phyloP scores from a whole-genome alignment of 2,329 filamentous ascomycete genomes.

The Aspergillus unguis region DNA sequence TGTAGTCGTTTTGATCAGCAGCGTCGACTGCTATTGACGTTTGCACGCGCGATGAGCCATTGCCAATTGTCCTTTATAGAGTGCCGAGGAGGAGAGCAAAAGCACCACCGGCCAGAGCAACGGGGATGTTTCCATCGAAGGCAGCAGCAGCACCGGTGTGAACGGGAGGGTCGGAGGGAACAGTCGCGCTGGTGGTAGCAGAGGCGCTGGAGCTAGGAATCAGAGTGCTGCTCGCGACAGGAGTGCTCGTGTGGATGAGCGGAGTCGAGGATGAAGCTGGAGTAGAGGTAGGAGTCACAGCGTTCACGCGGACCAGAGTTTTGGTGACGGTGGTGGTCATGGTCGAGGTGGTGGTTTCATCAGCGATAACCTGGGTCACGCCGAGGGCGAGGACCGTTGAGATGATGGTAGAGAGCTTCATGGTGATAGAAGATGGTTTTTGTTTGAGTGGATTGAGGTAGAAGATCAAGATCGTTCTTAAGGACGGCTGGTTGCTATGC shows the following conservation, averaged over 20 bases:
- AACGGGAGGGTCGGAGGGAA: conserved; percentile 20
- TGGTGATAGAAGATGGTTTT: conserved; percentile 19
- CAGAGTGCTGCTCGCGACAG: conserved; percentile 15
- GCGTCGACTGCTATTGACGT: conserved; percentile 4
- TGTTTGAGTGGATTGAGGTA: not conserved
- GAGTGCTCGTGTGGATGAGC: conserved; percentile 26
- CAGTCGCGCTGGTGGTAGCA: conserved; percentile 13
- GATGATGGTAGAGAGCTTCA: conserved; percentile 36
- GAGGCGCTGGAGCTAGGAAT: conserved; percentile 8
- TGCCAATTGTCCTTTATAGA: conserved; percentile 26
- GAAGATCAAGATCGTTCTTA: not conserved
- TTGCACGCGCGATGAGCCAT: conserved; percentile 2
- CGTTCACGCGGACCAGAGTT: conserved; percentile 45
- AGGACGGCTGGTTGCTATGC: conserved; percentile 1
- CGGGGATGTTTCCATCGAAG: conserved; percentile 25
- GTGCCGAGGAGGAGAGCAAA: conserved; percentile 37
- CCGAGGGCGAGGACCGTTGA: conserved; percentile 36
- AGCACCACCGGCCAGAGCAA: conserved; percentile 36
- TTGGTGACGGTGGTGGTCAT: conserved; percentile 40
- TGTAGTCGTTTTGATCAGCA: conserved; percentile 10
- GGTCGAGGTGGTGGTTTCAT: conserved; percentile 24
- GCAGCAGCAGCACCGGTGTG: conserved; percentile 18
- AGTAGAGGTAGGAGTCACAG: conserved; percentile 30
- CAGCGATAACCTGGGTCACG: conserved; percentile 30
- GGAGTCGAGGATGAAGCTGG: conserved; percentile 22